These are phyloP conservation scores for Paracoccidioides brasiliensis DNA, from an alignment of 2,329 filamentous ascomycete species.

Conservation along the genomic window DNA sequence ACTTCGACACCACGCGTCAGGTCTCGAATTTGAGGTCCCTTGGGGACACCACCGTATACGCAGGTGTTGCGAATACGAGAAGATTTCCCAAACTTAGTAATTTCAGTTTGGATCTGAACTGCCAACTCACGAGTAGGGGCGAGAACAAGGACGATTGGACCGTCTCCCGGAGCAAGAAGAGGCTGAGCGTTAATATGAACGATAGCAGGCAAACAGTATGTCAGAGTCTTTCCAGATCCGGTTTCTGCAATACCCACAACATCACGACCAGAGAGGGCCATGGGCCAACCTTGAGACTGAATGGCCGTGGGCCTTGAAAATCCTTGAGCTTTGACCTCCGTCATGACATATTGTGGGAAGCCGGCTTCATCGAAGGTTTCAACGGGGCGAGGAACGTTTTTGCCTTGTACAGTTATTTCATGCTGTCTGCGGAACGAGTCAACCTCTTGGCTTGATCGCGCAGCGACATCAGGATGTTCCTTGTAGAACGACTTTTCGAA, in stretches of 20 bases:
- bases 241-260: conserved; percentile 99
- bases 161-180: conserved; percentile 84
- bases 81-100: conserved; percentile 96
- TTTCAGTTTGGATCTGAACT: conserved; percentile 96
- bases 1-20: conserved; percentile 92
- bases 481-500: conserved; percentile 99
- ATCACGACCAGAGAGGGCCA: conserved; percentile 95
- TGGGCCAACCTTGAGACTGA: conserved; percentile 97
- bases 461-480: conserved; percentile 67
- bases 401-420: conserved; percentile 70
- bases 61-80: conserved; percentile 97
- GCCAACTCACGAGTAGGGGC: conserved; percentile 95
- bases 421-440: conserved; percentile 77
- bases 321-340: conserved; percentile 95
- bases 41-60: conserved; percentile 97
- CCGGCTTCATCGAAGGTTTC: conserved; percentile 96
- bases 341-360: conserved; percentile 94
- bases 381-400: conserved; percentile 78
- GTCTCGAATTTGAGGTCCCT: conserved; percentile 92
- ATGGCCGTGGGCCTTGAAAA: conserved; percentile 90
- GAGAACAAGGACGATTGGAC: conserved; percentile 89
- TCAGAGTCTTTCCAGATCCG: conserved; percentile 96
- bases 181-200: conserved; percentile 99
- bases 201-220: conserved; percentile 94
- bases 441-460: conserved; percentile 64